These are phyloP conservation scores for Sarcodon aspratus DNA, from an alignment of 768 basidiomycete species.

Conservation along the genomic window DNA sequence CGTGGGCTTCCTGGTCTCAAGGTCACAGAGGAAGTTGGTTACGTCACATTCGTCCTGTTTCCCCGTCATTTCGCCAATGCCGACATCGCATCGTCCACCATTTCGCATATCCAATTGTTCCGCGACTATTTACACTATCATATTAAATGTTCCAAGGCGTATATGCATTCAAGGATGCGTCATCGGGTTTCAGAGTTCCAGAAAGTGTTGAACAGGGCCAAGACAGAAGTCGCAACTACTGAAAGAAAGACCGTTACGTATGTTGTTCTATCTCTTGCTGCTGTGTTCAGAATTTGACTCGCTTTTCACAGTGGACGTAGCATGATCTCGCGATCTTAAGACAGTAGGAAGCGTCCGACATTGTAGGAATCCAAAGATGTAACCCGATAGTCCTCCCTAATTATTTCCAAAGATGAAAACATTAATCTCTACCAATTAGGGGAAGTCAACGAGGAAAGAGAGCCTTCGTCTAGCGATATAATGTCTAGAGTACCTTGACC, in stretches of 20 bases:
- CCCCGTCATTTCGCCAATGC: conserved; percentile 86
- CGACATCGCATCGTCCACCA: conserved; percentile 58
- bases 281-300: not conserved
- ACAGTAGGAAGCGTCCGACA: too few species aligned
- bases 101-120: conserved; percentile 94
- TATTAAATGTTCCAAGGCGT: conserved; percentile 97
- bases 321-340: not conserved
- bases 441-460: too few species aligned
- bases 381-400: too few species aligned
- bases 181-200: conserved; percentile 91
- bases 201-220: conserved; percentile 91
- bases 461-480: too few species aligned
- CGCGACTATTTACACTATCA: conserved; percentile 99
- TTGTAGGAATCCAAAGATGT: too few species aligned
- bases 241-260: conserved; percentile 91
- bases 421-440: too few species aligned
- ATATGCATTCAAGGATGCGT: conserved; percentile 98
- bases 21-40: conserved; percentile 82
- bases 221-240: conserved; percentile 73
- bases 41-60: conserved; percentile 96
- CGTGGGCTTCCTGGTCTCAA: conserved; percentile 74
- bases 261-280: conserved; percentile 12
- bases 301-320: not conserved
- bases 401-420: too few species aligned
- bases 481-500: too few species aligned